phyloP scores from a whole-genome alignment of 495 filamentous ascomycete species.

The Oidiodendron maius region DNA sequence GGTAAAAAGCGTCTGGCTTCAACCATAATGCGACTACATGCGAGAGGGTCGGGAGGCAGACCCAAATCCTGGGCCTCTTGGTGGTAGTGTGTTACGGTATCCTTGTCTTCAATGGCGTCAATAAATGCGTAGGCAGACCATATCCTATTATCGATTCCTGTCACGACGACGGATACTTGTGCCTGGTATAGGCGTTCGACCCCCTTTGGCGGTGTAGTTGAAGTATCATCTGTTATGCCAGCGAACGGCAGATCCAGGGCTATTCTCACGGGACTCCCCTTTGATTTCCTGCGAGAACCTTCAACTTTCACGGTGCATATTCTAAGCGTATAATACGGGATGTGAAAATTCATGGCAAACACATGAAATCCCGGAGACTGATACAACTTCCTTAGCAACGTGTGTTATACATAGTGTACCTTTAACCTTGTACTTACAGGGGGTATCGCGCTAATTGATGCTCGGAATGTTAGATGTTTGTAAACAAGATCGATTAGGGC shows the following conservation, averaged over 20 bases:
- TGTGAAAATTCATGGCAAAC: constrained; percentile 8
- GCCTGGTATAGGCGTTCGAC: constrained; percentile 10
- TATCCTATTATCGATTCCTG: background rate
- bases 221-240: constrained; percentile 1
- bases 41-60: constrained; percentile 5
- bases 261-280: constrained; percentile 2
- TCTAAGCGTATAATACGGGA: constrained; percentile 4
- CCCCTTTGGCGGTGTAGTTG: too few relatives aligned
- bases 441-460: constrained; percentile 4
- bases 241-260: constrained; percentile 6
- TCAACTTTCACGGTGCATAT: background rate
- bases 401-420: background rate
- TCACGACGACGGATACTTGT: constrained; percentile 2
- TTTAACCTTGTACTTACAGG: constrained; percentile 1
- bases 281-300: constrained; percentile 1
- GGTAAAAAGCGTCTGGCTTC: background rate
- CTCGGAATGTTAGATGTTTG: constrained; percentile 4
- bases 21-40: constrained; percentile 3
- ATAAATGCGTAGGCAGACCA: constrained; percentile 8
- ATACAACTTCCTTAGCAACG: constrained; percentile 5
- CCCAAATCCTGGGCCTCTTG: constrained; percentile 1
- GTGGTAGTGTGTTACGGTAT: constrained; percentile 4
- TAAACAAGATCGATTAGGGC: constrained; percentile 6
- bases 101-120: constrained; percentile 4
- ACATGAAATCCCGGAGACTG: constrained; percentile 1